Evolutionary conservation across 192 early-diverging fungal species (phyloP), one percentile per base, ranked within the genome.

Genomic region (Backusella sp.): DNA sequence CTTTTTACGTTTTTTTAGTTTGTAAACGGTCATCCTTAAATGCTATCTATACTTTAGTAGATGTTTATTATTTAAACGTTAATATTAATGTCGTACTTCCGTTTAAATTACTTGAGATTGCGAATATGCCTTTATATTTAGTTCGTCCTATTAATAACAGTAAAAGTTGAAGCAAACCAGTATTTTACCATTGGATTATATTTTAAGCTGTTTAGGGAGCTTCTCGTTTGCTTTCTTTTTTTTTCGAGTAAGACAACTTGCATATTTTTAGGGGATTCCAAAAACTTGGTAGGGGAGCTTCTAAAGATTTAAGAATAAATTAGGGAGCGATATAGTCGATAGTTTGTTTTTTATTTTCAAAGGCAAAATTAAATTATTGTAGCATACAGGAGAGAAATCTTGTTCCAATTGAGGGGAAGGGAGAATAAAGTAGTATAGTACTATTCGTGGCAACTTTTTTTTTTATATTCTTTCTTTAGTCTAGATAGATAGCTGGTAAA

Each of bases 271-370:
- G 56, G 56, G 56, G 56, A 62, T 62, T 62, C 56, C 56, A 62
- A 62, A 62, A 62, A 62, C 56, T 62, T 62, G 56, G 56, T 62
- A 62, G 56, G 56, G 56, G 56, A 62, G 26, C 26, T 62, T 62
- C 21, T 62, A 62, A 23, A 62, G 56, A 28, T 62, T 26, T 62
- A 62, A 62, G 56, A 62, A 62, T 62, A 62, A 62, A 28, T 26
- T 62, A 62, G 23, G 53, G 56, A 62, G 56, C 23, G 12, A 28
- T 49, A 28, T 11, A 26, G 26, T 62, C 26, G 23, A 62, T 28
- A 9, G 23, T 28, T 62, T 28, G 23, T 12, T 59, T 59, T 59
- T 62, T 62, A 17, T 44, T 49, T 28, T 14, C 21, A 62, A 62
- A 62, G 23, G 26, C 56, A 62, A 62, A 62, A 62, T 62, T 23